Evolutionary conservation across 1,284 basidiomycete genomes (phyloP), one percentile per base, ranked within the genome.

Genomic region (Malassezia restricta): DNA sequence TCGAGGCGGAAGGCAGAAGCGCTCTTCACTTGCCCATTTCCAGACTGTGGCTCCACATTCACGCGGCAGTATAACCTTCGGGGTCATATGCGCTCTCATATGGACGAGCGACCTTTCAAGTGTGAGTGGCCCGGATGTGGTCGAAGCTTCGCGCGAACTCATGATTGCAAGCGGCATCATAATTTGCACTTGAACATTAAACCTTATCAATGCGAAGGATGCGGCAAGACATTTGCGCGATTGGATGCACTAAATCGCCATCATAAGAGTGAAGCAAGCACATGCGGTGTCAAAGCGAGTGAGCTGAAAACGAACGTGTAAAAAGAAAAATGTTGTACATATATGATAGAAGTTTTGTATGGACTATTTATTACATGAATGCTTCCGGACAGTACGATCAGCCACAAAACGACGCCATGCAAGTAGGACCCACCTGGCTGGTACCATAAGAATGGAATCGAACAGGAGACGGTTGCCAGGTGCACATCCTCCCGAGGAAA

Each of bases 51-150:
- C 43, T 90, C 87, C 75, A 92, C 90, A 4, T 95, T 62, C 56
- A 67, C 64, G 31, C 53, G 63, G 29, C 76, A 76, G 63, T 77
- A 77, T 74, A 78, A 78, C 56, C 55, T 77, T 54, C 73, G 77
- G 82, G 90, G 91, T 46, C 91, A 95, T 76, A 75, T 95, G 62
- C 82, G 90, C 64, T 92, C 89, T n/a, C 90, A 95, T 74, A 92
- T 89, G 27, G 89, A 92, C 73, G 88, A 94, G 75, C 79, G 88
- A 53, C 90, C 90, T 32, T 95, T 88, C 75, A 82, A 88, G 58
- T 95, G 90, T 74, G 82, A 86, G 54, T 90, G 86, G 80, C 86
- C 87, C 2, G 88, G 87, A 12, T 95, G 90, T 74, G 85, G 85
- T 66, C 94, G 94, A 72, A 83, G 87, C 24, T 94, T 94, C 71